phyloP scores from a whole-genome alignment of 106 monocot genomes.

The Allium cepa region DNA sequence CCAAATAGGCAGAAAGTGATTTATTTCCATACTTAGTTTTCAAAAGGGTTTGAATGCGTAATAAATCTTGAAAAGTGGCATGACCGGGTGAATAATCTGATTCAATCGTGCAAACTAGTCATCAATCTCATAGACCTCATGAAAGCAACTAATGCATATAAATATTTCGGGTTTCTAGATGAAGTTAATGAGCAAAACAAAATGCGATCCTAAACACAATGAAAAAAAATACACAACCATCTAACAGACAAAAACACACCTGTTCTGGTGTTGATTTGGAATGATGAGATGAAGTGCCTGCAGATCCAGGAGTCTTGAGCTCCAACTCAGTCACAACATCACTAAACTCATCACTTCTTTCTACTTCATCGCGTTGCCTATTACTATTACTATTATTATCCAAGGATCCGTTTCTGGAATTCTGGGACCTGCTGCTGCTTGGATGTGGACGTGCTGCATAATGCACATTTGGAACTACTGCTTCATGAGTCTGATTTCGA shows the following conservation, averaged over 20 bases:
- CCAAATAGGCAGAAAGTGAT: no score
- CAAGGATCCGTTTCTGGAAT: constrained; percentile 36
- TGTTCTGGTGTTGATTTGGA: constrained; percentile 33
- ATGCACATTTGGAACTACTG: constrained; percentile 31
- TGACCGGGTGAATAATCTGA: no score
- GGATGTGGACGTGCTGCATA: constrained; percentile 24
- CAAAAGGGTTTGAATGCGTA: no score
- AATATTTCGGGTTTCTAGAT: not conserved
- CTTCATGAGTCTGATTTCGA: constrained; percentile 25
- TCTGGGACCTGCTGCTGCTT: constrained; percentile 27
- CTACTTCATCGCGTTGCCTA: constrained; percentile 14
- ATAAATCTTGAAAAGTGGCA: no score
- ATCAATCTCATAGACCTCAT: no score
- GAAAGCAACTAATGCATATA: no score
- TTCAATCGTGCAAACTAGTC: no score
- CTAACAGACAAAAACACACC: constrained; percentile 17
- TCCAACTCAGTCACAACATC: constrained; percentile 94
- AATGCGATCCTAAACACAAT: not conserved
- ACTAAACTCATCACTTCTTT: constrained; percentile 48
- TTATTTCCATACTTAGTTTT: no score
- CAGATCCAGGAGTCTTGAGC: constrained; percentile 88
- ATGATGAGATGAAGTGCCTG: constrained; percentile 19
- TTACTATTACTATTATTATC: constrained; percentile 3
- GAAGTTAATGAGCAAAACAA: not conserved
- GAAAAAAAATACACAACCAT: not conserved